phyloP scores from a whole-genome alignment of 805 yeast genomes.

The Huiozyma sinensis region DNA sequence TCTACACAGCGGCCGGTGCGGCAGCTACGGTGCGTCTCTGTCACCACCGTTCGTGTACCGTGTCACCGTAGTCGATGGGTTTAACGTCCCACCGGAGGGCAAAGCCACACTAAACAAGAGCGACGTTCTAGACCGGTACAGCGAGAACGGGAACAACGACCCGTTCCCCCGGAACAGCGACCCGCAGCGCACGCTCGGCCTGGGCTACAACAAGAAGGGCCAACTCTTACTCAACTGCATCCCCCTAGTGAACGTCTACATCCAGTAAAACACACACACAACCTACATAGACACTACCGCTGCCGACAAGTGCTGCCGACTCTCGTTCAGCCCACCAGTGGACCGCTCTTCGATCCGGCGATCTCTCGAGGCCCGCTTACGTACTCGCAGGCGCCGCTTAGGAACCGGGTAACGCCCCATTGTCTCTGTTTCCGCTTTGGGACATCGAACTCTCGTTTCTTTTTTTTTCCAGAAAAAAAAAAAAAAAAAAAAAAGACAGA shows the following conservation, averaged over 20 bases:
- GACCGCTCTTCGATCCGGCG: too few relatives aligned
- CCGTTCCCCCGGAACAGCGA: not conserved
- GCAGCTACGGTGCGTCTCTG: not conserved
- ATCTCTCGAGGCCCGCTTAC: too few relatives aligned
- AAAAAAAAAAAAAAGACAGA: too few relatives aligned
- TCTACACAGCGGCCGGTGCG: not conserved
- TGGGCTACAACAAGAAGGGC: conserved; percentile 13
- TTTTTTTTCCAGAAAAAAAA: too few relatives aligned
- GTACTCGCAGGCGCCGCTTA: too few relatives aligned
- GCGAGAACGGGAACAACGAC: not conserved
- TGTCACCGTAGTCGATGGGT: not conserved
- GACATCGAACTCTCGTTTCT: too few relatives aligned
- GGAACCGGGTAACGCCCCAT: too few relatives aligned
- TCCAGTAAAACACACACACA: too few relatives aligned
- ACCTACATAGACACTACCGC: too few relatives aligned
- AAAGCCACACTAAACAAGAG: not conserved
- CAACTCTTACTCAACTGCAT: conserved; percentile 20
- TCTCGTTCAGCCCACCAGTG: too few relatives aligned
- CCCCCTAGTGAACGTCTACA: conserved; percentile 17
- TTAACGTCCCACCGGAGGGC: not conserved
- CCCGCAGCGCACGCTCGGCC: not conserved
- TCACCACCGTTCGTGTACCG: not conserved
- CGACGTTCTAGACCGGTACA: not conserved
- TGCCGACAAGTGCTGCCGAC: too few relatives aligned
- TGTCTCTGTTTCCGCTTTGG: too few relatives aligned